phyloP scores from a whole-genome alignment of 2,329 filamentous ascomycete species.

The Zopfia rhizophila region DNA sequence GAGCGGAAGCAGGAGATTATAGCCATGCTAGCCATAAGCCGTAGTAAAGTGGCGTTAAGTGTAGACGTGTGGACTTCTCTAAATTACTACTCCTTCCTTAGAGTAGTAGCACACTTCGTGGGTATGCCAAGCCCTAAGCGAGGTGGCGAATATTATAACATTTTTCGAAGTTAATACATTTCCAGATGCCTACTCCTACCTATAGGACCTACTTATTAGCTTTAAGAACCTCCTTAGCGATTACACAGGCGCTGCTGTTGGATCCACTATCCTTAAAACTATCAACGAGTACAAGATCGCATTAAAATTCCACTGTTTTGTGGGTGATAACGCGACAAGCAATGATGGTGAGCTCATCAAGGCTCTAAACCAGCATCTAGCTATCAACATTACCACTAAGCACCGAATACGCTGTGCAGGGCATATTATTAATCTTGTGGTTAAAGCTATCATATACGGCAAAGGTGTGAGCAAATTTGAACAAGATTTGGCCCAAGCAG shows the following conservation, averaged over 20 bases:
- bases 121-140: too few relatives aligned
- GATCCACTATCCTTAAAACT: conserved; percentile 1
- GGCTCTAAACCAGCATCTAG: conserved; percentile 10
- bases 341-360: conserved; percentile 10
- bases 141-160: too few relatives aligned
- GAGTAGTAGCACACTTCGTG: conserved; percentile 5
- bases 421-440: neutral
- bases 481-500: neutral
- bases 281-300: conserved; percentile 9
- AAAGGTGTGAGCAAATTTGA: too few relatives aligned
- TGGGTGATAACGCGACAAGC: conserved; percentile 13
- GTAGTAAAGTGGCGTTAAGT: too few relatives aligned
- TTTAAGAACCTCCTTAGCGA: conserved; percentile 14
- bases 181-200: conserved; percentile 3
- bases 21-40: neutral
- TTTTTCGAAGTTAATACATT: too few relatives aligned
- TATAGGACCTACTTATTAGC: conserved; percentile 6
- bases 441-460: conserved; percentile 1
- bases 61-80: too few relatives aligned
- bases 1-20: conserved; percentile 6
- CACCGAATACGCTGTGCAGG: conserved; percentile 4
- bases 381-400: neutral
- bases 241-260: conserved; percentile 8
- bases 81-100: conserved; percentile 16
- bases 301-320: conserved; percentile 10